phyloP scores from a whole-genome alignment of 768 basidiomycete species.

The Pleurotus sapidus region DNA sequence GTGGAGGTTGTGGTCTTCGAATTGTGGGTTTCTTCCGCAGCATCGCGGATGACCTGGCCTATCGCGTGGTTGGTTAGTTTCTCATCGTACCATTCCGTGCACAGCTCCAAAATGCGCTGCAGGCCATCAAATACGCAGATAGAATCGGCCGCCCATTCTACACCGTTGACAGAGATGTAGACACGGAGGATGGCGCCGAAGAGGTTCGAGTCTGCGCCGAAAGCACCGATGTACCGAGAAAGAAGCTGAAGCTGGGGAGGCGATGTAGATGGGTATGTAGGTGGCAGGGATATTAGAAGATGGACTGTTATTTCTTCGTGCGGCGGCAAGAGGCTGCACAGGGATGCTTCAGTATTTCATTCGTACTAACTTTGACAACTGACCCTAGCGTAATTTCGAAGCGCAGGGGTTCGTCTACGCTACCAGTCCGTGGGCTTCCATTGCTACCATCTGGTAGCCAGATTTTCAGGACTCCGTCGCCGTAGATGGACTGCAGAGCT shows the following conservation, averaged over 20 bases:
- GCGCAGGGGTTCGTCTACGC: conserved; percentile 42
- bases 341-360: conserved; percentile 15
- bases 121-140: conserved; percentile 89
- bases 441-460: conserved; percentile 40
- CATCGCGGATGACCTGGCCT: conserved; percentile 55
- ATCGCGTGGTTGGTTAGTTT: conserved; percentile 53
- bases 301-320: conserved; percentile 50
- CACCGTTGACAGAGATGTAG: conserved; percentile 72
- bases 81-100: conserved; percentile 70
- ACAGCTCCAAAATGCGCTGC: conserved; percentile 68
- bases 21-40: conserved; percentile 30
- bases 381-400: conserved; percentile 68
- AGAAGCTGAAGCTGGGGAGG: conserved; percentile 84
- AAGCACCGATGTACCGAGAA: conserved; percentile 80
- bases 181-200: conserved; percentile 80
- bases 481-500: conserved; percentile 86
- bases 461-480: conserved; percentile 58
- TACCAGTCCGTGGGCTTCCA: conserved; percentile 10
- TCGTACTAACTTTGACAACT: conserved; percentile 21
- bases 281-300: conserved; percentile 56
- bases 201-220: conserved; percentile 66
- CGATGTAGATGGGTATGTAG: conserved; percentile 59
- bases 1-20: conserved; percentile 5
- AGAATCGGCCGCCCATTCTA: conserved; percentile 72
- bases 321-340: conserved; percentile 48